Evolutionary conservation across 1,284 basidiomycete genomes (phyloP), one percentile per base, ranked within the genome.

Genomic region (Moesziomyces parantarcticus): DNA sequence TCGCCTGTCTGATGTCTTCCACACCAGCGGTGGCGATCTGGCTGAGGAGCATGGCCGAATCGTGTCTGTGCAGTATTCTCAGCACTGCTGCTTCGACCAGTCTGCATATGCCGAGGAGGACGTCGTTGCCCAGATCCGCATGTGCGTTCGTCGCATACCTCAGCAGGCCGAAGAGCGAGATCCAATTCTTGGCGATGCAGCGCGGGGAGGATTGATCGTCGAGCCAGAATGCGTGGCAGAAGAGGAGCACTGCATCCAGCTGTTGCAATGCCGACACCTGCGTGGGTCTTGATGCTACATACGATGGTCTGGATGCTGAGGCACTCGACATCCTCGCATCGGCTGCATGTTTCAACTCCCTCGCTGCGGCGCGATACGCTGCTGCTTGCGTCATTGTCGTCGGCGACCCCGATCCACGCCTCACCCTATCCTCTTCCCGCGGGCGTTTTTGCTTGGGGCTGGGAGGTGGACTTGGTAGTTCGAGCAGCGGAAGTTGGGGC

Each of bases 211-310:
- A 48, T 21, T 61, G 50, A 22, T 88, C 87, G 46, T 87, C 86
- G 63, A 85, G 85, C 80, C 85, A 87, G 71, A 86, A 87, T 22
- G 85, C 80, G 66, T 86, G 86, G 18, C 85, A 81, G 78, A 85
- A 88, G 7, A 87, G 81, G 5, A 87, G 76, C 26, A 86, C 80
- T 16, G 87, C 84, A 62, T 88, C 87, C 29, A 86, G 85, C 50
- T 86, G 84, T 65, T 85, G 83, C 14, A 86, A 75, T 0, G 85
- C 72, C 7, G 84, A 85, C 25, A 85, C 75, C 3, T 85, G 59
- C 25, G 43, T 54, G 14, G 61, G 67, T 22, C 60, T 54, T 3
- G 69, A 25, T 18, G 74, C 54, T 11, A 63, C 56, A 45, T 69
- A 65, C 8, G 58, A 53, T 0, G 67, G 67, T 1, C 43, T 48